Conservation (phyloP, 2,329 filamentous ascomycete species). For the Paecilomyces niveus region DNA sequence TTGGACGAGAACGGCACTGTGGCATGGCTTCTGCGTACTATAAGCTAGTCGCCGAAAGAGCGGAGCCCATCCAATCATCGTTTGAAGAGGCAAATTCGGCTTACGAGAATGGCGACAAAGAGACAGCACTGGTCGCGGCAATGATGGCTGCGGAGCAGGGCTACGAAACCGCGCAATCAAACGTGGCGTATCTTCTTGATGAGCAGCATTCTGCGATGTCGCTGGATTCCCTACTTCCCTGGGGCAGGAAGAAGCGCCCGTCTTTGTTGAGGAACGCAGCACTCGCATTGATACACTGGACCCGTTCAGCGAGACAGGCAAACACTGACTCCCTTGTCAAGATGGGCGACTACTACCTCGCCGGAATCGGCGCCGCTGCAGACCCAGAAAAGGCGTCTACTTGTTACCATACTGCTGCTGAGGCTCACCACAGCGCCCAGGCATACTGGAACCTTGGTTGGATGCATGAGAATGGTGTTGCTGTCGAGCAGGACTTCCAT, state of each 20-base stretch:
- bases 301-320: slow-evolving; percentile 81
- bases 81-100: slow-evolving; percentile 79
- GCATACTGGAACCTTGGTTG: slow-evolving; percentile 95
- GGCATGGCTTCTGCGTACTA: slow-evolving; percentile 73
- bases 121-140: slow-evolving; percentile 72
- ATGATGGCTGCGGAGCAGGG: slow-evolving; percentile 89
- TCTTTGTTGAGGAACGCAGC: slow-evolving; percentile 51
- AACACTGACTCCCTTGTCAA: slow-evolving; percentile 95
- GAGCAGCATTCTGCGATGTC: slow-evolving; percentile 58
- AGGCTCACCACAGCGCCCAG: slow-evolving; percentile 86
- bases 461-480: slow-evolving; percentile 98
- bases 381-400: slow-evolving; percentile 82
- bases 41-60: slow-evolving; percentile 68
- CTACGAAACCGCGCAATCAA: slow-evolving; percentile 82
- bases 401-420: slow-evolving; percentile 87
- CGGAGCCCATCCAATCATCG: slow-evolving; percentile 66
- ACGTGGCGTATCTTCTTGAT: slow-evolving; percentile 81
- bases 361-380: slow-evolving; percentile 64
- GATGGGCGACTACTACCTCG: slow-evolving; percentile 95
- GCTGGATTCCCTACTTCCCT: slow-evolving; percentile 47
- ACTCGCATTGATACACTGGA: slow-evolving; percentile 87
- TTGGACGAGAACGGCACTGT: slow-evolving; percentile 74
- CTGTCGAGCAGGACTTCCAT: slow-evolving; percentile 90
- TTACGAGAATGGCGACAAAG: slow-evolving; percentile 69
- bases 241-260: slow-evolving; percentile 32